These are phyloP conservation scores for Rachicladosporium sp. DNA, from an alignment of 2,329 filamentous ascomycete species.

Conservation along the genomic window DNA sequence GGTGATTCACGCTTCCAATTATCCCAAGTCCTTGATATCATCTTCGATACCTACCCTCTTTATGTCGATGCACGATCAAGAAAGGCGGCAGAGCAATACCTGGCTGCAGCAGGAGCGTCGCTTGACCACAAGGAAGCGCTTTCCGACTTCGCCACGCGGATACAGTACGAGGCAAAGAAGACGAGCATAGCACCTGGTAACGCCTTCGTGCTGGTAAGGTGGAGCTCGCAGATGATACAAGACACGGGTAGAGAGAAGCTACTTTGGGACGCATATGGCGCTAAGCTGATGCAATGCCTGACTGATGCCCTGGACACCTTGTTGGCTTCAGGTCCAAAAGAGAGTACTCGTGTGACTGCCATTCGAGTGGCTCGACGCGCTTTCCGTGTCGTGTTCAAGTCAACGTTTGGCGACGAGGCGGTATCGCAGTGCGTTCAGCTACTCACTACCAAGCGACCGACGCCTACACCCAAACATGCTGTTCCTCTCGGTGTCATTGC, in stretches of 20 bases:
- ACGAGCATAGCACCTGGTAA: slow-evolving; percentile 63
- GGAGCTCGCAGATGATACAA: slow-evolving; percentile 71
- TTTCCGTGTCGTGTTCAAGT: slow-evolving; percentile 59
- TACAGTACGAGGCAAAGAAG: slow-evolving; percentile 66
- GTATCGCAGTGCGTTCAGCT: slow-evolving; percentile 51
- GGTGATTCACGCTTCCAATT: slow-evolving; percentile 11
- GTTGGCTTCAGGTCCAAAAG: slow-evolving; percentile 51
- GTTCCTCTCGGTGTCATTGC: slow-evolving; percentile 74
- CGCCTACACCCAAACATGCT: slow-evolving; percentile 57
- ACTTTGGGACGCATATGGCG: slow-evolving; percentile 52
- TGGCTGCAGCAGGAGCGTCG: slow-evolving; percentile 53
- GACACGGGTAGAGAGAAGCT: slow-evolving; percentile 47
- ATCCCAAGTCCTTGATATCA: slow-evolving; percentile 43
- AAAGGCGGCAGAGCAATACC: slow-evolving; percentile 68
- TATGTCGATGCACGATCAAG: slow-evolving; percentile 81
- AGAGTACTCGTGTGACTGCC: slow-evolving; percentile 46
- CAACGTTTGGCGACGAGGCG: slow-evolving; percentile 46
- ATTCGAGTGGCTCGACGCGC: slow-evolving; percentile 67
- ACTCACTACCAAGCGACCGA: slow-evolving; percentile 55
- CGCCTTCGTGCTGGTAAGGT: slow-evolving; percentile 82
- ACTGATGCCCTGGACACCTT: slow-evolving; percentile 70
- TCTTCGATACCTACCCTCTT: slow-evolving; percentile 78
- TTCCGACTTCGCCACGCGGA: slow-evolving; percentile 50
- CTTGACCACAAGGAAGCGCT: slow-evolving; percentile 46
- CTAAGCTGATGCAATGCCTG: slow-evolving; percentile 54